These are phyloP conservation scores for Aspergillus piperis DNA, from an alignment of 2,329 filamentous ascomycete genomes.

Conservation along the genomic window DNA sequence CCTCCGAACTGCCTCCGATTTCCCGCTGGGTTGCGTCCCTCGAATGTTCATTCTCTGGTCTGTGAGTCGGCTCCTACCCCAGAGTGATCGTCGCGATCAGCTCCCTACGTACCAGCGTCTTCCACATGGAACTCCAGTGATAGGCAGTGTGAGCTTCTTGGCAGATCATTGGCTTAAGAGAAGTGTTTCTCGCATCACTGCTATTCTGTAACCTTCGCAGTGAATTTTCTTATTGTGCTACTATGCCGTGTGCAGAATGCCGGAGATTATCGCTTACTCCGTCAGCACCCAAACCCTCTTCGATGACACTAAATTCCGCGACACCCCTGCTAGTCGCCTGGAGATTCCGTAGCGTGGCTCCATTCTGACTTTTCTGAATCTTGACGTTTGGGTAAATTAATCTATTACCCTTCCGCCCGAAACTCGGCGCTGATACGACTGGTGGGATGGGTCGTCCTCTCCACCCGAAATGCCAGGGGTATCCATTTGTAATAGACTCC, in stretches of 20 bases:
- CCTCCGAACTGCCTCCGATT: background rate
- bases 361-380: background rate
- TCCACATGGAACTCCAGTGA: background rate
- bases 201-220: no score
- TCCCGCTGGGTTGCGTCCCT: background rate
- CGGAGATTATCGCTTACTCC: background rate
- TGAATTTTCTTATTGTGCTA: no score
- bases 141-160: no score
- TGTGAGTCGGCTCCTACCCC: background rate
- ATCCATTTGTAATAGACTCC: background rate
- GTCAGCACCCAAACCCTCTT: background rate
- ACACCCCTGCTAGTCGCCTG: background rate
- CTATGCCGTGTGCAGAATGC: no score
- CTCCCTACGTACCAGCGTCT: background rate
- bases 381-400: background rate
- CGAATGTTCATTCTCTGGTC: slow-evolving; percentile 1
- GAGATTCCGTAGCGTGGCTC: background rate
- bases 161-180: no score
- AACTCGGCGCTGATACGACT: background rate
- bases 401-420: background rate
- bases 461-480: background rate
- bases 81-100: slow-evolving; percentile 1
- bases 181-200: no score
- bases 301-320: background rate
- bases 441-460: background rate